Conservation (phyloP, 345 rosid genomes). For the Eucalyptus shirleyi region DNA sequence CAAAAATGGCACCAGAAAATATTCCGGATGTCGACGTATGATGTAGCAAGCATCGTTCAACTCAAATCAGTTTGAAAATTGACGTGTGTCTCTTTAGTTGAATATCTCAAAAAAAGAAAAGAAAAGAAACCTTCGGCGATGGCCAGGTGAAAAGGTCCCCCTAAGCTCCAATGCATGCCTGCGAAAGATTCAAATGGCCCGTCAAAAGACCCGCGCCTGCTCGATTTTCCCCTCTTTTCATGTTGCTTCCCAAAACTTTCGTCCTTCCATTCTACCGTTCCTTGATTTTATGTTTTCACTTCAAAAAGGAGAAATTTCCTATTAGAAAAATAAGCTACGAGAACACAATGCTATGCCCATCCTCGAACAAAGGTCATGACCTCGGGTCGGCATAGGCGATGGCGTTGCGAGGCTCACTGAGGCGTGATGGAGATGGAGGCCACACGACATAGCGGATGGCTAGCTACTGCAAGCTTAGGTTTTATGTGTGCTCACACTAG, state of each 20-base stretch:
- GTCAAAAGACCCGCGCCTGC: background rate
- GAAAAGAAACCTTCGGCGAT: too few species aligned
- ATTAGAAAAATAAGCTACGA: too few species aligned
- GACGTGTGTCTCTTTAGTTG: fast-evolving
- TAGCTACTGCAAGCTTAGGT: background rate
- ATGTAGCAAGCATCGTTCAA: background rate
- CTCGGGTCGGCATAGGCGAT: fast-evolving
- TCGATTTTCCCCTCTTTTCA: too few species aligned
- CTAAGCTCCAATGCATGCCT: background rate
- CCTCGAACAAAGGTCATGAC: background rate
- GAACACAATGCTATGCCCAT: fast-evolving
- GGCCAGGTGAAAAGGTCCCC: too few species aligned
- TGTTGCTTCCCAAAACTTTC: background rate
- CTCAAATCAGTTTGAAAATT: background rate
- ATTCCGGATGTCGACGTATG: fast-evolving
- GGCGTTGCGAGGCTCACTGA: background rate
- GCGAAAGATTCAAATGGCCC: background rate
- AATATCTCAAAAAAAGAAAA: fast-evolving
- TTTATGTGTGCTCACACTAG: background rate
- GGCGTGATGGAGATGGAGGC: background rate
- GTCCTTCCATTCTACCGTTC: background rate
- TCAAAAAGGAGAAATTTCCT: background rate
- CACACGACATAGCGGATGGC: background rate
- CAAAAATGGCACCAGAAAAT: fast-evolving
- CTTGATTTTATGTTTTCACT: background rate